Percentiles rank a stretch among this genome's conserved stretches.
Evolutionary conservation across 2,329 filamentous ascomycete species (phyloP).

Genomic region (Orbilia oligospora): DNA sequence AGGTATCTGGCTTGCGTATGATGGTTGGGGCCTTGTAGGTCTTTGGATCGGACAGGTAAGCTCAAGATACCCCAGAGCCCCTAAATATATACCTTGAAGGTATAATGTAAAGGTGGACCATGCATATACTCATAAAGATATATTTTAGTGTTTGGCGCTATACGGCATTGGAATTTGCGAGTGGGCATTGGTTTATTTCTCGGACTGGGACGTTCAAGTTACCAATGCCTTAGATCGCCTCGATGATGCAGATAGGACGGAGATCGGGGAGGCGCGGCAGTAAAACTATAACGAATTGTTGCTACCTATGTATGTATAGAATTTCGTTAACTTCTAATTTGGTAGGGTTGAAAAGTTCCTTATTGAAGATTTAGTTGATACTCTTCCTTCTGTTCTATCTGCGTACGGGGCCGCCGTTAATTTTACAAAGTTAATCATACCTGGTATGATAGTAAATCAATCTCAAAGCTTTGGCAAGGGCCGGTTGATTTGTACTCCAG

Average conservation of each 20-base stretch:
- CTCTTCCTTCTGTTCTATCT: too few relatives aligned
- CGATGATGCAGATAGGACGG: slow-evolving; percentile 69
- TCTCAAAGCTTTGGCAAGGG: too few relatives aligned
- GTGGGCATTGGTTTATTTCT: slow-evolving; percentile 83
- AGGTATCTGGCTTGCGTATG: slow-evolving; percentile 87
- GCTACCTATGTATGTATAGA: too few relatives aligned
- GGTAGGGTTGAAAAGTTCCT: too few relatives aligned
- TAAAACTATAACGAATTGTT: background rate
- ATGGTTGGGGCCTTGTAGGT: slow-evolving; percentile 85
- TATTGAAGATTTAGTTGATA: too few relatives aligned
- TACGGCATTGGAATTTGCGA: slow-evolving; percentile 84
- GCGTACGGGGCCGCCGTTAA: too few relatives aligned
- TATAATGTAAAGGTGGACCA: background rate
- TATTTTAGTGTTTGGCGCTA: slow-evolving; percentile 75
- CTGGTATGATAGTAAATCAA: too few relatives aligned
- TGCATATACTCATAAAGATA: background rate
- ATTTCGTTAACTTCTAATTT: too few relatives aligned
- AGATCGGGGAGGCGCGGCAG: slow-evolving; percentile 58
- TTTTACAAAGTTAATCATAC: too few relatives aligned
- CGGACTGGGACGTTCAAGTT: slow-evolving; percentile 83
- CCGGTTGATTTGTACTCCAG: too few relatives aligned
- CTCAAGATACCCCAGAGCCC: background rate
- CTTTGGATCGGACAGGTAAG: slow-evolving; percentile 81
- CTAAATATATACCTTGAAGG: background rate
- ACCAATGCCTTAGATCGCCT: slow-evolving; percentile 79